Conservation (phyloP, 345 rosid genomes). For the Hibiscus syriacus region DNA sequence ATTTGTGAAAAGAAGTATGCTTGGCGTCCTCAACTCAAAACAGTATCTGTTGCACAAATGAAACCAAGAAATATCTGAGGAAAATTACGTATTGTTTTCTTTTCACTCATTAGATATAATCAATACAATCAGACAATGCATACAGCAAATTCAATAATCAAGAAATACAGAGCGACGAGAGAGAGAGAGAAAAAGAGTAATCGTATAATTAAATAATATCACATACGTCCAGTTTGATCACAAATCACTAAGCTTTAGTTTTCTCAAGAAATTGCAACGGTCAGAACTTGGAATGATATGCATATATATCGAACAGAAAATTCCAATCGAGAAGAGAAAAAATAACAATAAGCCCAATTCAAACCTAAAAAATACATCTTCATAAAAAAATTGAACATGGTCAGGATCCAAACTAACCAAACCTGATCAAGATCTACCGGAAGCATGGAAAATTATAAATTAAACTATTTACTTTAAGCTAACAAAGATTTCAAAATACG, state of each 20-base stretch:
- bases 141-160: too few relatives aligned
- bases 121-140: background rate
- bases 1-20: background rate
- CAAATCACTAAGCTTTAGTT: too few relatives aligned
- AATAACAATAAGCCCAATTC: too few relatives aligned
- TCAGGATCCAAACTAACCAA: background rate
- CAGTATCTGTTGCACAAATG: background rate
- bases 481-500: too few relatives aligned
- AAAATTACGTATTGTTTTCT: background rate
- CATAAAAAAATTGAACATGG: background rate
- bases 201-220: background rate
- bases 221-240: background rate
- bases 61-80: background rate
- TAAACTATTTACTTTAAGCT: too few relatives aligned
- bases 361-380: background rate
- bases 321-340: too few relatives aligned
- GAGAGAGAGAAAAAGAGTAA: too few relatives aligned
- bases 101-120: background rate
- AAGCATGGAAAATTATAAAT: background rate
- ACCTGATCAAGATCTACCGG: background rate
- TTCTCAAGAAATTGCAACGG: too few relatives aligned
- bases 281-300: too few relatives aligned
- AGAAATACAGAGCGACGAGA: too few relatives aligned
- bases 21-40: background rate
- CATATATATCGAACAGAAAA: too few relatives aligned